phyloP scores from a whole-genome alignment of 108 stramenopile species.

The Nitzschia sp. region DNA sequence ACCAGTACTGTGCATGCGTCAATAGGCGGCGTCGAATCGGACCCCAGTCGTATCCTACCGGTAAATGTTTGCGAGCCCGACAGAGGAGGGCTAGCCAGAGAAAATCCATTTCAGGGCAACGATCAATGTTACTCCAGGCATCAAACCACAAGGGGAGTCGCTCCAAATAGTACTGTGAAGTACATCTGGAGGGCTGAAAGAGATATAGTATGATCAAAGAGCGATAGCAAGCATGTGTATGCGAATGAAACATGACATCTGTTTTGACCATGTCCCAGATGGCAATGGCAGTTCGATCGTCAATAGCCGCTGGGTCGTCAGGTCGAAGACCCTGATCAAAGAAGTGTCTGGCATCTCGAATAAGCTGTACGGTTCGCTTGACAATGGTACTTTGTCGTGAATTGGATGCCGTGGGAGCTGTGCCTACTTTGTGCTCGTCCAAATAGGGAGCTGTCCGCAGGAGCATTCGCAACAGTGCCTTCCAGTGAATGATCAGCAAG shows the following conservation, averaged over 20 bases:
- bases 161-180: slow-evolving; percentile 57
- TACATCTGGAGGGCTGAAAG: slow-evolving; percentile 81
- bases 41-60: slow-evolving; percentile 66
- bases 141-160: slow-evolving; percentile 73
- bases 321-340: slow-evolving; percentile 79
- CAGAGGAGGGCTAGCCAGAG: slow-evolving; percentile 85
- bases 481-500: slow-evolving; percentile 70
- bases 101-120: slow-evolving; percentile 86
- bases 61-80: slow-evolving; percentile 79
- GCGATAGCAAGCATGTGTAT: slow-evolving; percentile 86
- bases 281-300: slow-evolving; percentile 60
- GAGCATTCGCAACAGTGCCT: slow-evolving; percentile 69
- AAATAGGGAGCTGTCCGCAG: slow-evolving; percentile 83
- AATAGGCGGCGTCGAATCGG: slow-evolving; percentile 69
- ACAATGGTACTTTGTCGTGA: slow-evolving; percentile 59
- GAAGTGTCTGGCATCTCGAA: slow-evolving; percentile 77
- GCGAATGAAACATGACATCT: slow-evolving; percentile 76
- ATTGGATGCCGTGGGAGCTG: slow-evolving; percentile 54
- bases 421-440: slow-evolving; percentile 72
- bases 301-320: slow-evolving; percentile 16
- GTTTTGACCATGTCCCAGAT: slow-evolving; percentile 74
- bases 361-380: slow-evolving; percentile 72
- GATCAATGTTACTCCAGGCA: slow-evolving; percentile 83
- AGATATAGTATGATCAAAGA: slow-evolving; percentile 75
- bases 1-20: slow-evolving; percentile 80